Evolutionary conservation across 805 yeast genomes (phyloP).

Genomic region (Scheffersomyces ergatensis): DNA sequence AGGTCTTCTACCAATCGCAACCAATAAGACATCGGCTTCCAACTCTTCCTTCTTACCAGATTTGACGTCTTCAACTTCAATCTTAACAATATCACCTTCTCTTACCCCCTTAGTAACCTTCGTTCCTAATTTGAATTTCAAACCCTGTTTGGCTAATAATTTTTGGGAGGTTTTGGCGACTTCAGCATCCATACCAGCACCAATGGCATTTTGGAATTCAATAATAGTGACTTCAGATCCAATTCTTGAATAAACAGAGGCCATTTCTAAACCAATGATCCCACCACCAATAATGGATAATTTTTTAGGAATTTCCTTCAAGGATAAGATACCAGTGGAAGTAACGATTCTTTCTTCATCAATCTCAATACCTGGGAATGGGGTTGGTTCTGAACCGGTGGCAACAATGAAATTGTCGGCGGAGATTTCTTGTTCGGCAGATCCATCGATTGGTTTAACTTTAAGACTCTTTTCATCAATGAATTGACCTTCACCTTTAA

Average conservation of each 20-base stretch:
- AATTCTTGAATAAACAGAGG: slow-evolving; percentile 92
- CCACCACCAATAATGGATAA: slow-evolving; percentile 97
- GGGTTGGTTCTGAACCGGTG: slow-evolving; percentile 97
- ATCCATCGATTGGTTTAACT: slow-evolving; percentile 84
- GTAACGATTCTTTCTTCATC: slow-evolving; percentile 97
- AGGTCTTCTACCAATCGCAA: slow-evolving; percentile 99
- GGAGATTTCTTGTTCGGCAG: slow-evolving; percentile 63
- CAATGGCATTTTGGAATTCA: slow-evolving; percentile 87
- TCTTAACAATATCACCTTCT: slow-evolving; percentile 83
- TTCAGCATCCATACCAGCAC: slow-evolving; percentile 98
- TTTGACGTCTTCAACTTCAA: slow-evolving; percentile 88
- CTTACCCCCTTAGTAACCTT: slow-evolving; percentile 86
- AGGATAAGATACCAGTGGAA: slow-evolving; percentile 86
- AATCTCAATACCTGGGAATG: slow-evolving; percentile 95
- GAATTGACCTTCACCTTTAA: slow-evolving; percentile 90
- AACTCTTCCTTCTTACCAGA: slow-evolving; percentile 73
- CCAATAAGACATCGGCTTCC: slow-evolving; percentile 90
- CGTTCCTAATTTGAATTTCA: slow-evolving; percentile 88
- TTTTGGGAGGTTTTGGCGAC: slow-evolving; percentile 88
- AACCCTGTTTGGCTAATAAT: slow-evolving; percentile 89
- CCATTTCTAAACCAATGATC: slow-evolving; percentile 99
- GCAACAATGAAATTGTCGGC: slow-evolving; percentile 91
- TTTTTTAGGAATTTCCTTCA: slow-evolving; percentile 89
- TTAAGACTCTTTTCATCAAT: slow-evolving; percentile 73
- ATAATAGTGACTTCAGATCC: slow-evolving; percentile 94